Evolutionary conservation across 2,329 filamentous ascomycete species (phyloP).

Genomic region (Claviceps sp.): DNA sequence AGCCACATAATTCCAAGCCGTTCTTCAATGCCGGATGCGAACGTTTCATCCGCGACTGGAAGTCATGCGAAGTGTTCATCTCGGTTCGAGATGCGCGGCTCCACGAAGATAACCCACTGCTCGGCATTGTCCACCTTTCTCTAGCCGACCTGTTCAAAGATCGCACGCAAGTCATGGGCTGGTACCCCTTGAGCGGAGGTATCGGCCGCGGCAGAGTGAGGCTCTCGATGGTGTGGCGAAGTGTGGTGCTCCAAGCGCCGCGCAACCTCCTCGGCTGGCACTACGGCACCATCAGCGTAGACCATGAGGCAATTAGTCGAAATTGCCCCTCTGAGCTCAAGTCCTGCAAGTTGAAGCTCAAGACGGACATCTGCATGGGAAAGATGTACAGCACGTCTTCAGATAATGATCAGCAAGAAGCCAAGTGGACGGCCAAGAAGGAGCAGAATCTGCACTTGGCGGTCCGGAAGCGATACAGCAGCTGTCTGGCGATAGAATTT

Average conservation of each 20-base stretch:
- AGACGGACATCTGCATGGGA: slow-evolving; percentile 41
- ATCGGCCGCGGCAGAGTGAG: slow-evolving; percentile 58
- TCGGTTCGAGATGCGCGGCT: slow-evolving; percentile 54
- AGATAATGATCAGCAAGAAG: slow-evolving; percentile 18
- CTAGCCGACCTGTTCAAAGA: slow-evolving; percentile 48
- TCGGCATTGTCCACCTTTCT: slow-evolving; percentile 58
- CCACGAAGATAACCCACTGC: slow-evolving; percentile 54
- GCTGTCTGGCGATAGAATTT: slow-evolving; percentile 43
- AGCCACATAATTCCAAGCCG: slow-evolving; percentile 65
- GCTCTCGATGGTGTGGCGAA: slow-evolving; percentile 61
- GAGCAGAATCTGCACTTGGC: slow-evolving; percentile 32
- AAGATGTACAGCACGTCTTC: slow-evolving; percentile 37
- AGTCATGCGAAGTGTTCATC: slow-evolving; percentile 52
- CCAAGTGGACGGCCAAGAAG: slow-evolving; percentile 41
- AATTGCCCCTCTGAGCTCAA: slow-evolving; percentile 32
- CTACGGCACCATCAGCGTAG: slow-evolving; percentile 55
- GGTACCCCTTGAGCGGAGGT: slow-evolving; percentile 55
- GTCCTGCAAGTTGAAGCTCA: slow-evolving; percentile 43
- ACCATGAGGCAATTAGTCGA: slow-evolving; percentile 32
- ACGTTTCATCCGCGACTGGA: slow-evolving; percentile 57
- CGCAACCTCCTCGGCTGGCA: slow-evolving; percentile 53
- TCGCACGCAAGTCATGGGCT: slow-evolving; percentile 50
- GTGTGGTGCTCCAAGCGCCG: slow-evolving; percentile 49
- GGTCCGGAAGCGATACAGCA: slow-evolving; percentile 44
- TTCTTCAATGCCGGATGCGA: slow-evolving; percentile 71